phyloP scores from a whole-genome alignment of 768 basidiomycete species.

The Holtermanniella nyarrowii region DNA sequence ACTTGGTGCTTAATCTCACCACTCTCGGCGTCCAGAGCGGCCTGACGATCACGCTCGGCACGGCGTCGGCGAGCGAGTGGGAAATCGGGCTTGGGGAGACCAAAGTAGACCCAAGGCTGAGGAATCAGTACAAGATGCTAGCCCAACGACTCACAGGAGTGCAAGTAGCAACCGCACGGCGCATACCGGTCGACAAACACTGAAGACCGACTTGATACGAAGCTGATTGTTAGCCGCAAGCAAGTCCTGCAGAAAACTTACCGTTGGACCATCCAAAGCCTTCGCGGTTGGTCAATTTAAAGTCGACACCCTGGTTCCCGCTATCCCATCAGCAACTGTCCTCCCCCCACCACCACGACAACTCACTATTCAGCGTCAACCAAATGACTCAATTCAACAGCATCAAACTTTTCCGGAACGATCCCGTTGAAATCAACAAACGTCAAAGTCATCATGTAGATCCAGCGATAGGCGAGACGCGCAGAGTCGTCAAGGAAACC shows the following conservation, averaged over 20 bases:
- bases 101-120: slow-evolving; percentile 37
- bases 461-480: slow-evolving; percentile 83
- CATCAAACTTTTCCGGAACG: slow-evolving; percentile 98
- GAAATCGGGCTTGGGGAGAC: slow-evolving; percentile 34
- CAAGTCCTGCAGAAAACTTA: slow-evolving; percentile 40
- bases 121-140: too few species aligned
- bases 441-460: slow-evolving; percentile 64
- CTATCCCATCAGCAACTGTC: slow-evolving; percentile 7
- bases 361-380: slow-evolving; percentile 83
- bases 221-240: slow-evolving; percentile 45
- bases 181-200: slow-evolving; percentile 85
- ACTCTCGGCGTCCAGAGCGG: slow-evolving; percentile 29
- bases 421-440: slow-evolving; percentile 91
- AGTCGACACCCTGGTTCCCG: slow-evolving; percentile 64
- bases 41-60: slow-evolving; percentile 31
- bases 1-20: slow-evolving; percentile 20
- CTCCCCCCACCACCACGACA: neutral
- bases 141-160: slow-evolving; percentile 45
- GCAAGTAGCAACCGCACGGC: slow-evolving; percentile 88
- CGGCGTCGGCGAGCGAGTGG: slow-evolving; percentile 21
- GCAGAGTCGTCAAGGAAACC: slow-evolving; percentile 90
- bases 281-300: slow-evolving; percentile 92
- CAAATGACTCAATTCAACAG: slow-evolving; percentile 85
- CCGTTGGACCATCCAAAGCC: slow-evolving; percentile 99
- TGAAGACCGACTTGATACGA: slow-evolving; percentile 95